phyloP scores from a whole-genome alignment of 306 rosid genomes.

The Sindora glabra region DNA sequence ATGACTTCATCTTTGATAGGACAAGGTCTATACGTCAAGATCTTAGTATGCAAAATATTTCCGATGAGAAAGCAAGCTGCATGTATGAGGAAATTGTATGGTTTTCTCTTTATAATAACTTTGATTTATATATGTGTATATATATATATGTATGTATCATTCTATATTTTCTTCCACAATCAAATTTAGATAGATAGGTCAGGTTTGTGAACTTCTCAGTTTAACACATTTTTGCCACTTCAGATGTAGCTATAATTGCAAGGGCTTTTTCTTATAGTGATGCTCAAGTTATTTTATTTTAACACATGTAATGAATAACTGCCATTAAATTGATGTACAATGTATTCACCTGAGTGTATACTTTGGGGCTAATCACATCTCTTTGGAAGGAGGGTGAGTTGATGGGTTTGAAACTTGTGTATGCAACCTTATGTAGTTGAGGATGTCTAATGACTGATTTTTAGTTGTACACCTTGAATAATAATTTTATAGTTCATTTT shows the following conservation, averaged over 20 bases:
- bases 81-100: conserved; percentile 81
- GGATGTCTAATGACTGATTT: background rate
- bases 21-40: conserved; percentile 93
- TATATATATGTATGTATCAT: conserved; percentile 1
- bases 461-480: background rate
- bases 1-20: conserved; percentile 83
- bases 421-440: background rate
- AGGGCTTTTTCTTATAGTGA: background rate
- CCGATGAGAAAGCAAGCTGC: conserved; percentile 43
- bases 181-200: background rate
- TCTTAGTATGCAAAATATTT: conserved; percentile 74
- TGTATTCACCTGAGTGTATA: background rate
- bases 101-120: conserved; percentile 5
- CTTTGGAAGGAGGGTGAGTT: background rate
- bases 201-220: background rate
- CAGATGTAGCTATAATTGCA: background rate
- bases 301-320: background rate
- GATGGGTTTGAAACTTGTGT: background rate
- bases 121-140: background rate
- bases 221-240: conserved; percentile 5
- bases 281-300: background rate
- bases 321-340: background rate
- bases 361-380: no score
- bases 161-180: background rate
- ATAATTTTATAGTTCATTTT: background rate